Percentiles rank a stretch among this genome's conserved stretches.
These are phyloP conservation scores for Sphaceloma murrayae DNA, from an alignment of 2,329 filamentous ascomycete species.

Conservation along the genomic window DNA sequence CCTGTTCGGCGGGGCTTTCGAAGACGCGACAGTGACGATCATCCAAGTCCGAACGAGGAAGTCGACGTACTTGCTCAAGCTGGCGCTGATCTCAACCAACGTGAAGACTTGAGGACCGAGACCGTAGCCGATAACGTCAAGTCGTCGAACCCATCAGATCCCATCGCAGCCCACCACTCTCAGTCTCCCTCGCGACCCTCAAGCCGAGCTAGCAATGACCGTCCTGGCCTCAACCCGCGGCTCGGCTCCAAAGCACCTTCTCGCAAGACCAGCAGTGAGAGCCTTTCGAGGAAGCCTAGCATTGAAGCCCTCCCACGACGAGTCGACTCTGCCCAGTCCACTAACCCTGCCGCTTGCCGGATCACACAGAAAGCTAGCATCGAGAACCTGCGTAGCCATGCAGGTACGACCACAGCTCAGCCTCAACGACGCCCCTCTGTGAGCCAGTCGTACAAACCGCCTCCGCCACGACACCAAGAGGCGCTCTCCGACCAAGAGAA, in stretches of 20 bases:
- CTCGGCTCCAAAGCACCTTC: conserved; percentile 22
- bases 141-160: background rate
- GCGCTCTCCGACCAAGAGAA: conserved; percentile 76
- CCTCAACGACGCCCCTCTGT: conserved; percentile 31
- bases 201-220: conserved; percentile 14
- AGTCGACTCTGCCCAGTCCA: conserved; percentile 16
- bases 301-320: conserved; percentile 20
- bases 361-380: conserved; percentile 23
- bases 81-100: background rate
- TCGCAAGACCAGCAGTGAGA: conserved; percentile 22
- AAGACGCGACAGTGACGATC: conserved; percentile 46
- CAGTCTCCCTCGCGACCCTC: conserved; percentile 6
- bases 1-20: conserved; percentile 64
- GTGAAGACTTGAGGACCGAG: too few species aligned
- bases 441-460: conserved; percentile 39
- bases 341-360: conserved; percentile 15
- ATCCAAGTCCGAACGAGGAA: conserved; percentile 33
- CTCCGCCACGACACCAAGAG: conserved; percentile 44
- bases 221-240: background rate
- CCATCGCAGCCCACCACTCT: background rate
- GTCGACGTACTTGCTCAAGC: conserved; percentile 15
- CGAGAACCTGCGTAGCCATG: conserved; percentile 21
- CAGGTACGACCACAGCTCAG: conserved; percentile 26
- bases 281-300: conserved; percentile 12
- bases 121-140: too few species aligned